Base-by-base conservation (phyloP, 345 rosid species). In the Mangifera indica region DNA sequence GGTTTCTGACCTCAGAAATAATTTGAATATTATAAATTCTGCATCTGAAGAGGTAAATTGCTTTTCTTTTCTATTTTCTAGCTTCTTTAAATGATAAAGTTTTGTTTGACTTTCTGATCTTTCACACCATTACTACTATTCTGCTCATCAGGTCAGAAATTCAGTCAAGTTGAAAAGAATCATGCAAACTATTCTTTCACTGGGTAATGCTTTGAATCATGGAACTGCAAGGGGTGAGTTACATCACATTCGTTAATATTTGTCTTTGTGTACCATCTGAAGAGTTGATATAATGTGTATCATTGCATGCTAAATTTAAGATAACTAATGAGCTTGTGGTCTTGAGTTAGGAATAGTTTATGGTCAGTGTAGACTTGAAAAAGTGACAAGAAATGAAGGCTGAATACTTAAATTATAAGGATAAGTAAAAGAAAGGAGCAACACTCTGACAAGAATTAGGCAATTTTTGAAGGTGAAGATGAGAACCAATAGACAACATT, bases 181-280 rank as follows among this genome's bases (percentile, higher is more conserved):
- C 71, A 87, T 92, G 96, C 97, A 89, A 77, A 82, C 91, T 60
- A 87, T 92, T 82, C 97, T 92, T 70, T 89, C 91, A 66, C 73
- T 92, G 83, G 97, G 97, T 55, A 92, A 89, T 81, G 93, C 96
- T 55, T 82, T 92, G 86, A 92, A 92, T 86, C 91, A 85, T 21
- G 97, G 97, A 74, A 89, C 96, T 76, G 93, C 96, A 58, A 87
- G 97, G 84, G 97, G 97, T 92, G 80, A 83, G 89, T 74, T 52
- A 66, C 51, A 66, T 15, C 49, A 59, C 51, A 21, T 66, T 70
- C 10, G 49, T 44, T 24, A 21, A 18, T 21, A 3, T 55, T 24
- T 68, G 20, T 26, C 22, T 24, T 60, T 14, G 0, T 26, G 12
- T 32, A 5, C 13, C 24, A 34, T 21, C 42, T 8, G 32, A 32